Percentiles rank a stretch among this genome's conserved stretches.
These are phyloP conservation scores for Trichoderma koningii DNA, from an alignment of 2,329 filamentous ascomycete genomes.

Conservation along the genomic window DNA sequence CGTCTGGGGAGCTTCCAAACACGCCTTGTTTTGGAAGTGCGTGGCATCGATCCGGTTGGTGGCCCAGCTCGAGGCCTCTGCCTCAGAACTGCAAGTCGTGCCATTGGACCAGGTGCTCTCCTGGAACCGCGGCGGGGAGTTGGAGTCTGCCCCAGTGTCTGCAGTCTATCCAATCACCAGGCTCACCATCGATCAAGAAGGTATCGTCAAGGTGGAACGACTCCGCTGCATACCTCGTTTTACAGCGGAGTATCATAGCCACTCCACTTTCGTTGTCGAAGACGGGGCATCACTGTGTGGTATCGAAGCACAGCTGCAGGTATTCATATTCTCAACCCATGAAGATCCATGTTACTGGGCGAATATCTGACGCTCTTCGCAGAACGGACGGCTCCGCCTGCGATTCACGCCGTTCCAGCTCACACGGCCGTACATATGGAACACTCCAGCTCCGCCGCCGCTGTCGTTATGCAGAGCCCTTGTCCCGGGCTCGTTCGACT, in stretches of 20 bases:
- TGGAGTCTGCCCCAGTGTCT: neutral
- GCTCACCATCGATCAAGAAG: constrained; percentile 2
- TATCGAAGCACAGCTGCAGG: constrained; percentile 1
- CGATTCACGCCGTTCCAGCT: neutral
- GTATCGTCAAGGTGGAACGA: neutral
- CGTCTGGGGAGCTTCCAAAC: neutral
- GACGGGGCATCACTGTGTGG: neutral
- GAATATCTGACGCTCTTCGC: no score
- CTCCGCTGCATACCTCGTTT: constrained; percentile 1
- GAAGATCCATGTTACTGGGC: no score
- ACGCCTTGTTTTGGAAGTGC: neutral
- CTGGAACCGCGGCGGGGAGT: neutral
- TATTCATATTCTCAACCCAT: neutral
- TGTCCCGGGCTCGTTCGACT: neutral
- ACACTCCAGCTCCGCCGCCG: constrained; percentile 1
- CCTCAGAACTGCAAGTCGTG: neutral
- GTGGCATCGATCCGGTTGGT: neutral
- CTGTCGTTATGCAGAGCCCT: neutral
- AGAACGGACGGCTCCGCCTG: neutral
- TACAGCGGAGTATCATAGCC: neutral
- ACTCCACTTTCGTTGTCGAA: neutral
- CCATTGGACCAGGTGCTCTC: neutral
- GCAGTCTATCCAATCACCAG: neutral
- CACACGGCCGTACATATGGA: neutral
- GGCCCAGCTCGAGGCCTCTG: neutral